These are phyloP conservation scores for Talaromyces sp. DNA, from an alignment of 2,329 filamentous ascomycete species.

Conservation along the genomic window DNA sequence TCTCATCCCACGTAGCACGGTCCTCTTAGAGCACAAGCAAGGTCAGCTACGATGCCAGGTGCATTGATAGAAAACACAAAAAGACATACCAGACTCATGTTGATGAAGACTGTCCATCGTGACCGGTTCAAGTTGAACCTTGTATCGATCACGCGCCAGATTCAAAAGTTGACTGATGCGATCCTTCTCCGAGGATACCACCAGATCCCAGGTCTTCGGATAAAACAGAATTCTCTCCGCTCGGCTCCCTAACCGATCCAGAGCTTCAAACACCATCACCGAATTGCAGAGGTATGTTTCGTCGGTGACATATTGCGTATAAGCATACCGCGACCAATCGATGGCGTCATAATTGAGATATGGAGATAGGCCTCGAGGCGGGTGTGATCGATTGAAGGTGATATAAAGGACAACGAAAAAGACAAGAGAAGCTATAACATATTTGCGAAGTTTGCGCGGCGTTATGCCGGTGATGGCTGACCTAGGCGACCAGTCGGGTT, in stretches of 20 bases:
- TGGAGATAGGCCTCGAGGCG: constrained; percentile 8
- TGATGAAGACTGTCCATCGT: constrained; percentile 5
- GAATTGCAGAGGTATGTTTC: constrained; percentile 40
- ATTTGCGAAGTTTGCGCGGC: constrained; percentile 12
- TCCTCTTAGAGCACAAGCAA: constrained; percentile 14
- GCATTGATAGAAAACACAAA: background rate
- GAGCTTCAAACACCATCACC: constrained; percentile 39
- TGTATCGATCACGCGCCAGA: constrained; percentile 46
- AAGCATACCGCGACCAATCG: constrained; percentile 41
- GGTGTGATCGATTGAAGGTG: constrained; percentile 10
- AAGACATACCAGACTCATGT: background rate
- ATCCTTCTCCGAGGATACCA: constrained; percentile 26
- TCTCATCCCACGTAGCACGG: constrained; percentile 55
- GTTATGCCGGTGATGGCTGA: background rate
- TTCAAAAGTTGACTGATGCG: constrained; percentile 44
- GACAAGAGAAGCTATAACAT: constrained; percentile 13
- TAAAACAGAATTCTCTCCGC: constrained; percentile 40
- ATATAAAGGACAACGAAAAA: constrained; percentile 13
- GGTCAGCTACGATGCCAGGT: background rate
- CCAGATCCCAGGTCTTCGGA: constrained; percentile 36
- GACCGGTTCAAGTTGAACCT: constrained; percentile 47
- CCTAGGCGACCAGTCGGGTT: constrained; percentile 10
- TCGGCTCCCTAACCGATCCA: constrained; percentile 36
- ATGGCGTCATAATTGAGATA: constrained; percentile 21
- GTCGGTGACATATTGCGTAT: constrained; percentile 40